Evolutionary conservation across 2,329 filamentous ascomycete genomes (phyloP).

Genomic region (Penicillium italicum): DNA sequence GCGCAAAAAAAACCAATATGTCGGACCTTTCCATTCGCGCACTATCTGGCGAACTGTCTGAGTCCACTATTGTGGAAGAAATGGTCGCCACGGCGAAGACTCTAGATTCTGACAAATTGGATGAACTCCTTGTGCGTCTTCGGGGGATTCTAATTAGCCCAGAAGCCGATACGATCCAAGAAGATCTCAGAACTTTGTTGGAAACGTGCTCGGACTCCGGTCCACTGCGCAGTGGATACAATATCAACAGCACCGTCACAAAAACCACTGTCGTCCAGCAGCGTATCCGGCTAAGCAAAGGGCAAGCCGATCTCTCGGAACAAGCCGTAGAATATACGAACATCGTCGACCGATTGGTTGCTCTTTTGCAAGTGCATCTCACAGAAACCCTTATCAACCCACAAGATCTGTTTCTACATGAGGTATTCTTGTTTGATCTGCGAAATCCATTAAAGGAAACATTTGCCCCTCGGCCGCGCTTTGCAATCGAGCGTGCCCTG

Average conservation of each 20-base stretch:
- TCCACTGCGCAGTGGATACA: slow-evolving; percentile 69
- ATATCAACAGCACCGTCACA: slow-evolving; percentile 57
- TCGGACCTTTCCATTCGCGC: slow-evolving; percentile 41
- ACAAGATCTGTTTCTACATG: slow-evolving; percentile 51
- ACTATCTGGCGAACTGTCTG: slow-evolving; percentile 51
- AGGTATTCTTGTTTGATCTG: slow-evolving; percentile 58
- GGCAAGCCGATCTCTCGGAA: slow-evolving; percentile 52
- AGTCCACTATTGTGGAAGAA: slow-evolving; percentile 51
- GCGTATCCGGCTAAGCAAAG: slow-evolving; percentile 57
- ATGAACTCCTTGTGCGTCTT: slow-evolving; percentile 40
- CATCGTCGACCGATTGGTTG: slow-evolving; percentile 49
- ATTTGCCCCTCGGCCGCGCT: slow-evolving; percentile 57
- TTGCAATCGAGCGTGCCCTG: slow-evolving; percentile 58
- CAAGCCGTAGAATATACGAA: slow-evolving; percentile 55
- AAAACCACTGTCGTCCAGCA: slow-evolving; percentile 59
- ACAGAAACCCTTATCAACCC: slow-evolving; percentile 47
- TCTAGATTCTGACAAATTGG: slow-evolving; percentile 50
- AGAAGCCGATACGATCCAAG: slow-evolving; percentile 42
- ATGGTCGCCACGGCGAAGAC: slow-evolving; percentile 53
- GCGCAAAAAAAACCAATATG: slow-evolving; percentile 29
- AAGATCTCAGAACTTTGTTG: slow-evolving; percentile 49
- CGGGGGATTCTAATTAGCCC: slow-evolving; percentile 33
- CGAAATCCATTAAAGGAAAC: slow-evolving; percentile 55
- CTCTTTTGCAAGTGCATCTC: slow-evolving; percentile 47
- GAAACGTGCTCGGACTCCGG: slow-evolving; percentile 46